These are phyloP conservation scores for Arthromyces matolae DNA, from an alignment of 768 basidiomycete genomes.

Conservation along the genomic window DNA sequence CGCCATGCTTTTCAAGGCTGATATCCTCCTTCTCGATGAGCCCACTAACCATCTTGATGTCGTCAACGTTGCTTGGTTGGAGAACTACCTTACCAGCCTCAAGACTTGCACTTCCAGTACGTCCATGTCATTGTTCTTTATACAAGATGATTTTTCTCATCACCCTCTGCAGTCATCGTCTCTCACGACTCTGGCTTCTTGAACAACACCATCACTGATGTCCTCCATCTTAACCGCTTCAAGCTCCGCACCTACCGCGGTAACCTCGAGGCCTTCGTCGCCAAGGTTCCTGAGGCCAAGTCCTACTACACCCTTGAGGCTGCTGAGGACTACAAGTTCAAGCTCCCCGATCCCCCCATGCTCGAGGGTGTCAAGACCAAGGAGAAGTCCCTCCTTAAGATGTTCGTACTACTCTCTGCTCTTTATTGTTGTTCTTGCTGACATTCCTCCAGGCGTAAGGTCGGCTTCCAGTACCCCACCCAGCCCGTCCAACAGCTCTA, in stretches of 20 bases:
- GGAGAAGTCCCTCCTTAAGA: slow-evolving; percentile 95
- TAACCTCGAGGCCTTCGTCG: slow-evolving; percentile 92
- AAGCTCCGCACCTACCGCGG: slow-evolving; percentile 94
- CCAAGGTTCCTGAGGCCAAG: slow-evolving; percentile 93
- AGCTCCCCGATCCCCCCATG: slow-evolving; percentile 93
- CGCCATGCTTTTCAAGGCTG: slow-evolving; percentile 97
- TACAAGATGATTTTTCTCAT: slow-evolving; percentile 4
- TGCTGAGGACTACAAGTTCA: slow-evolving; percentile 96
- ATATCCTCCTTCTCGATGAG: slow-evolving; percentile 94
- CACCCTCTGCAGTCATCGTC: slow-evolving; percentile 78
- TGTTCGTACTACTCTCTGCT: slow-evolving; percentile 38
- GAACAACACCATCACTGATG: slow-evolving; percentile 97
- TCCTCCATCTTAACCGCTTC: slow-evolving; percentile 97
- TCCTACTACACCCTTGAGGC: slow-evolving; percentile 97
- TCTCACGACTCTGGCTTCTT: slow-evolving; percentile 98
- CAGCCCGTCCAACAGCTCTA: slow-evolving; percentile 84
- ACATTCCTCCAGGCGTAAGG: slow-evolving; percentile 56
- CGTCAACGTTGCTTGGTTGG: slow-evolving; percentile 96
- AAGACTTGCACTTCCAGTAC: slow-evolving; percentile 89
- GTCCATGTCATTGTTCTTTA: slow-evolving; percentile 22
- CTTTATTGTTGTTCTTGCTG: background rate
- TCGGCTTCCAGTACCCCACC: slow-evolving; percentile 94
- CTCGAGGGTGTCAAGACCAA: slow-evolving; percentile 99
- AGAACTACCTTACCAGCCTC: slow-evolving; percentile 85
- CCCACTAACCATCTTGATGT: slow-evolving; percentile 97